Percentiles rank a stretch among this genome's conserved stretches.
Conservation (phyloP, 768 basidiomycete genomes). For the Suillus plorans region DNA sequence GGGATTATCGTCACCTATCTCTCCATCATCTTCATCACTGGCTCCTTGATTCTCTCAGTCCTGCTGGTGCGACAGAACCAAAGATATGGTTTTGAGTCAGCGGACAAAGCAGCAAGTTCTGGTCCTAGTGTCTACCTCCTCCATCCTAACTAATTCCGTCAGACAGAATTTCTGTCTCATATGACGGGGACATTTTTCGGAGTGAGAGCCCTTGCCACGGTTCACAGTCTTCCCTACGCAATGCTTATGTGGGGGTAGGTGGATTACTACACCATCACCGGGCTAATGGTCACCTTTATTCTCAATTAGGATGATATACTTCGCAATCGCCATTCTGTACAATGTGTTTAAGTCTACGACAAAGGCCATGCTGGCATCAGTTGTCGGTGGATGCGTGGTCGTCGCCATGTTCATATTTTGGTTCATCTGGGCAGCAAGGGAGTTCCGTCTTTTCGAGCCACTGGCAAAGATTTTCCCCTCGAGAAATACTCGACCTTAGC, state of each 20-base stretch:
- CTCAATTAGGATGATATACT: not conserved
- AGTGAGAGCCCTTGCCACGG: not conserved
- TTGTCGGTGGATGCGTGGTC: not conserved
- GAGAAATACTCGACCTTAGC: not conserved
- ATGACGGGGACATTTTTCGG: not conserved
- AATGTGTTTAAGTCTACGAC: not conserved
- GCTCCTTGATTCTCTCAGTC: slow-evolving; percentile 34
- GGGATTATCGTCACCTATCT: slow-evolving; percentile 34
- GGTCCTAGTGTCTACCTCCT: not conserved
- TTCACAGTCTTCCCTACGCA: slow-evolving; percentile 1
- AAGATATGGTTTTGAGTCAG: slow-evolving; percentile 20
- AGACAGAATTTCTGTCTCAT: slow-evolving; percentile 14
- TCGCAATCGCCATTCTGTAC: not conserved
- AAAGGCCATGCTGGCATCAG: not conserved
- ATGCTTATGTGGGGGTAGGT: slow-evolving; percentile 2
- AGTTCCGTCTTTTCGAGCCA: not conserved
- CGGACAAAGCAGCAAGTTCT: slow-evolving; percentile 28
- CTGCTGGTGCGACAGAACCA: slow-evolving; percentile 38
- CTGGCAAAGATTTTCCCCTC: not conserved
- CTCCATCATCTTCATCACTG: slow-evolving; percentile 35
- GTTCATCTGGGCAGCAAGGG: not conserved
- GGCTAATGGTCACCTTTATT: not conserved
- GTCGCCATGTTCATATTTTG: not conserved
- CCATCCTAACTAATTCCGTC: not conserved
- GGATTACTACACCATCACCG: not conserved